Evolutionary conservation across 2,329 filamentous ascomycete genomes (phyloP), one percentile per base, ranked within the genome.

Genomic region (Geoglossum cookeanum): DNA sequence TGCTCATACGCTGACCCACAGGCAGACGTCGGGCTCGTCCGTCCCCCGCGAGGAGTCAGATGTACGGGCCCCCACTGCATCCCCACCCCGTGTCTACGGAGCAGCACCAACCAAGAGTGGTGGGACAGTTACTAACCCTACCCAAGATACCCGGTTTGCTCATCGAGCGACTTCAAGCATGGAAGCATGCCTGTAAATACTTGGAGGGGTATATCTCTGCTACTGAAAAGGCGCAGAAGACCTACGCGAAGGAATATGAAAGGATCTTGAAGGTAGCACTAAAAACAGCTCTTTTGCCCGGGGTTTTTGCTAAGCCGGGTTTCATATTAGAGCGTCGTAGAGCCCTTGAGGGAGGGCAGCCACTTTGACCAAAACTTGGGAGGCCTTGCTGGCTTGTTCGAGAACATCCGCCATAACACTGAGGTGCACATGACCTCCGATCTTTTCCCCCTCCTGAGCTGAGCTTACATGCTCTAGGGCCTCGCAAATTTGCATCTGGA

Each of bases 311-410:
- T 64, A 32, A 65, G 13, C 9, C 15, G 13, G 27, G 56, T 29
- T 32, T 7, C n/a, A n/a, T 4, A 8, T 32, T 55, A 88, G 87
- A 87, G 85, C 22, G 87, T 98, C 62, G 85, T 82, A 58, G 81
- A 85, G 63, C 91, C 92, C 17, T 74, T 98, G 62, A 87, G 79
- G 68, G 88, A 97, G 70, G 88, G 86, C 2, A 82, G 94, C 64
- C 92, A 98, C 72, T 98, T 97, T 67, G 88, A 94, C 66, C 85
- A 94, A 69, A 83, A 79, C 59, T 75, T 91, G n/a, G 89, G 88
- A 22, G 92, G 92, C 59, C 73, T 98, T 58, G 83, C 88, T 49
- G 85, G 87, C 60, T 81, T 95, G 71, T 96, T 97, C 66, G 91
- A 97, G 72, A 96, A 92, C 70, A 82, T 98, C 72, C 83, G 90